Base-by-base conservation (phyloP, 345 rosid species). In the Dipteronia dyeriana region DNA sequence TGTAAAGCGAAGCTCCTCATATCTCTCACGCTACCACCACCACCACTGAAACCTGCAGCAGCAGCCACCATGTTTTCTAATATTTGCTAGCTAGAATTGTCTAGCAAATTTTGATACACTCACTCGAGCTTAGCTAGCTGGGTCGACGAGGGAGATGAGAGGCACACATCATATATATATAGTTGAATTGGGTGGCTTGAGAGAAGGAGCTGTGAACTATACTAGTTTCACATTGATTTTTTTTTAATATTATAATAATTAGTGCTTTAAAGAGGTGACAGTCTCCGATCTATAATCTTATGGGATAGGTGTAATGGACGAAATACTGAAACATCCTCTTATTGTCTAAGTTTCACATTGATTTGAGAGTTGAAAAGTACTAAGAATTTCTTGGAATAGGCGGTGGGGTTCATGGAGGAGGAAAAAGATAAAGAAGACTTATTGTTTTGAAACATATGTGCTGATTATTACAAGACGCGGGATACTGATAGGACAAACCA, bases 61-160 rank as follows among this genome's bases (percentile, higher is more conserved):
- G 38, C 72, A 7, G 22, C 47, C 45, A 12, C 77, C 53, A 72
- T 73, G 68, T 68, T 78, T 17, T 54, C 25, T 75, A 7, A 7
- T 22, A 7, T 1, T 60, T 29, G 13, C 43, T 8, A 5, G 38
- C 12, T 19, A 26, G 25, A 26, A 54, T 16, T 19, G 17, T 29
- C 74, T 70, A 17, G 9, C 45, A 31, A 54, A 25, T 54, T 41
- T 41, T 41, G 45, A 41, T 31, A 31, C 34, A 31, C 5, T 31
- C 34, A 31, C 34, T 31, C 34, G 34, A 31, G 34, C 34, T 31
- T 41, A 41, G 9, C 9, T 41, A 41, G 47, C 38, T 10, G n/a
- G 25, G 63, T 10, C 19, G 65, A 31, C 2, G 13, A 71, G 63
- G 14, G 1, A 10, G 45, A 53, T 11, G 25, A n/a, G 65, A 31